Evolutionary conservation across 768 basidiomycete species (phyloP).

Genomic region (Epithele typhae): DNA sequence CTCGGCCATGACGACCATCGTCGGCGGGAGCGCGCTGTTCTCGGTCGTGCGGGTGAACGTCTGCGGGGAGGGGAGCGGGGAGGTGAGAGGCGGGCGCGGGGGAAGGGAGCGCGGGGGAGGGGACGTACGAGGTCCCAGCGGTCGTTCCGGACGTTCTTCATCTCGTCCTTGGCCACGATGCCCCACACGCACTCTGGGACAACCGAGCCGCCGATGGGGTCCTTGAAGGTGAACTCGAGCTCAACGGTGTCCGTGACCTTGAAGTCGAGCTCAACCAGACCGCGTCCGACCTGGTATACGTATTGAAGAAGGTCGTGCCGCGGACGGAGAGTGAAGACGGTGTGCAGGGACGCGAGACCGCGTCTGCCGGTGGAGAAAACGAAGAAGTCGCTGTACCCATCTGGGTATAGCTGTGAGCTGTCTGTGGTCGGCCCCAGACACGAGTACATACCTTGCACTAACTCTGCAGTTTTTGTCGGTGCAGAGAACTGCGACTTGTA

Average conservation of each 20-base stretch:
- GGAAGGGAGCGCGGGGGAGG: not conserved
- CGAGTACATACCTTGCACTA: slow-evolving; percentile 19
- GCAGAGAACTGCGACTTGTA: slow-evolving; percentile 72
- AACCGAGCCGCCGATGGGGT: slow-evolving; percentile 31
- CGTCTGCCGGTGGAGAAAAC: slow-evolving; percentile 86
- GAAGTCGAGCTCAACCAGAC: slow-evolving; percentile 75
- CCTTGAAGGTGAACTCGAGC: slow-evolving; percentile 73
- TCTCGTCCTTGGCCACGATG: slow-evolving; percentile 74
- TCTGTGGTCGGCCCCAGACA: not conserved
- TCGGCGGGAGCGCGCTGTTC: slow-evolving; percentile 51
- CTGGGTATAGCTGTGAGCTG: slow-evolving; percentile 25
- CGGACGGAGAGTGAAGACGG: slow-evolving; percentile 71
- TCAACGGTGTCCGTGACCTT: slow-evolving; percentile 61
- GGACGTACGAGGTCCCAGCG: slow-evolving; percentile 83
- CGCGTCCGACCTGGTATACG: slow-evolving; percentile 54
- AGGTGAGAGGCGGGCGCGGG: slow-evolving; percentile 41
- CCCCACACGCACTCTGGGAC: slow-evolving; percentile 79
- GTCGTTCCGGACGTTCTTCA: slow-evolving; percentile 58
- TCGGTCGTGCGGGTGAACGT: slow-evolving; percentile 82
- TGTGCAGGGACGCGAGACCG: slow-evolving; percentile 72
- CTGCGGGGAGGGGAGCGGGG: slow-evolving; percentile 50
- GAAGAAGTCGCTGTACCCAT: slow-evolving; percentile 79
- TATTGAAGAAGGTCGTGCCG: slow-evolving; percentile 78
- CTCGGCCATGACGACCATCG: slow-evolving; percentile 82
- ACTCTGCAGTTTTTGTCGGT: slow-evolving; percentile 47